These are phyloP conservation scores for Filobasidium floriforme DNA, from an alignment of 768 basidiomycete species.

Conservation along the genomic window DNA sequence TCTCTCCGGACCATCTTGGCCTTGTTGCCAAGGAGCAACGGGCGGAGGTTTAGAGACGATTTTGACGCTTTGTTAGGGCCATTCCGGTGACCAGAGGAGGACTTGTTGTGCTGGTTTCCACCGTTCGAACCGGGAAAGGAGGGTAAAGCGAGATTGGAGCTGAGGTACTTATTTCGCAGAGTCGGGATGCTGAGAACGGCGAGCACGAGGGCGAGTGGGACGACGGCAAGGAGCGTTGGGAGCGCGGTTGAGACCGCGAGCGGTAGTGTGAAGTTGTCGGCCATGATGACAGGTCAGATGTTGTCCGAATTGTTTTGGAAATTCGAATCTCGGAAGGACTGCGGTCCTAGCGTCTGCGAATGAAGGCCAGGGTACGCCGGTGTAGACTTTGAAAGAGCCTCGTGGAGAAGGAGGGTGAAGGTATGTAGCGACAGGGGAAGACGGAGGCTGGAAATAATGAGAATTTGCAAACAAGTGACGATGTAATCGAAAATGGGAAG, in stretches of 20 bases:
- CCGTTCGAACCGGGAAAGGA: not conserved
- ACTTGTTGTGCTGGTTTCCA: not conserved
- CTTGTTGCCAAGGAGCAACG: not conserved
- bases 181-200: not conserved
- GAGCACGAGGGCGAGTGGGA: not conserved
- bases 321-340: no score
- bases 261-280: not conserved
- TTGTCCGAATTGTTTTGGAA: not conserved
- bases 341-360: no score
- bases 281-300: not conserved
- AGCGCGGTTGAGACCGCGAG: not conserved
- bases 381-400: no score
- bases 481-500: no score
- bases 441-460: no score
- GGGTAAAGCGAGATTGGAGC: not conserved
- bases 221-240: not conserved
- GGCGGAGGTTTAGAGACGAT: not conserved
- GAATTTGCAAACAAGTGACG: no score
- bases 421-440: no score
- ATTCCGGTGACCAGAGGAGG: not conserved
- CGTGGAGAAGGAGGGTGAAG: no score
- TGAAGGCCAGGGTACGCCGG: no score
- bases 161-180: not conserved
- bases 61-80: not conserved
- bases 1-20: constrained; percentile 8